These are phyloP conservation scores for Fusarium protoensiforme DNA, from an alignment of 2,329 filamentous ascomycete genomes.

Conservation along the genomic window DNA sequence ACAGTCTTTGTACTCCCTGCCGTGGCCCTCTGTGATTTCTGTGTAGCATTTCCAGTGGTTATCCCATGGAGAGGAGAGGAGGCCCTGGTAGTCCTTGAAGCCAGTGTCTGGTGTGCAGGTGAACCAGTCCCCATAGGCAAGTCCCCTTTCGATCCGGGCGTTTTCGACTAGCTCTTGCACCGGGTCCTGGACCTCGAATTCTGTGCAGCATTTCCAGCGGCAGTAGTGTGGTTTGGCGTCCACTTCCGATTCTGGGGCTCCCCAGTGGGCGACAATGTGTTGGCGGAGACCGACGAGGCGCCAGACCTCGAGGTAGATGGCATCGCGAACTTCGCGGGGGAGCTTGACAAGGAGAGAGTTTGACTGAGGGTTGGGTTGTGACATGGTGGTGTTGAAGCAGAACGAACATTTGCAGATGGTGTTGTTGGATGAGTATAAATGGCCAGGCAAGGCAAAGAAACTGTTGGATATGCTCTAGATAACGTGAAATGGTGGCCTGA, in stretches of 20 bases:
- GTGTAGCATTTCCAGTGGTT: constrained; percentile 3
- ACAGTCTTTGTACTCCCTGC: neutral
- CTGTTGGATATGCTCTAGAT: neutral
- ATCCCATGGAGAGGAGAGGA: neutral
- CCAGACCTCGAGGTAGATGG: constrained; percentile 27
- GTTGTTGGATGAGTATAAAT: neutral
- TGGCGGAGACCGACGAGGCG: constrained; percentile 13
- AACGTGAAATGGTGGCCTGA: neutral
- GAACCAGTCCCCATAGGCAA: too few relatives aligned
- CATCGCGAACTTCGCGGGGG: constrained; percentile 22
- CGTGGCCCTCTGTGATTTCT: neutral
- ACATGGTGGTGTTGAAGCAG: neutral
- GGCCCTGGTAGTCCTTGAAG: neutral
- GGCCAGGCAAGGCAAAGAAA: neutral
- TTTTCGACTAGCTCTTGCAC: neutral
- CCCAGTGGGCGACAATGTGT: constrained; percentile 20
- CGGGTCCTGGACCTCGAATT: constrained; percentile 4
- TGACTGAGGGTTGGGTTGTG: neutral
- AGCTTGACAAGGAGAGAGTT: constrained; percentile 11
- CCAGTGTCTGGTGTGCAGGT: too few relatives aligned
- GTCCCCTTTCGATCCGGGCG: neutral
- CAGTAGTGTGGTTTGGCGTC: constrained; percentile 12
- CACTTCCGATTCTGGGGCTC: neutral
- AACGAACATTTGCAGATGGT: too few relatives aligned
- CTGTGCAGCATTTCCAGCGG: constrained; percentile 17